phyloP scores from a whole-genome alignment of 345 rosid species.

The Sonneratia caseolaris region DNA sequence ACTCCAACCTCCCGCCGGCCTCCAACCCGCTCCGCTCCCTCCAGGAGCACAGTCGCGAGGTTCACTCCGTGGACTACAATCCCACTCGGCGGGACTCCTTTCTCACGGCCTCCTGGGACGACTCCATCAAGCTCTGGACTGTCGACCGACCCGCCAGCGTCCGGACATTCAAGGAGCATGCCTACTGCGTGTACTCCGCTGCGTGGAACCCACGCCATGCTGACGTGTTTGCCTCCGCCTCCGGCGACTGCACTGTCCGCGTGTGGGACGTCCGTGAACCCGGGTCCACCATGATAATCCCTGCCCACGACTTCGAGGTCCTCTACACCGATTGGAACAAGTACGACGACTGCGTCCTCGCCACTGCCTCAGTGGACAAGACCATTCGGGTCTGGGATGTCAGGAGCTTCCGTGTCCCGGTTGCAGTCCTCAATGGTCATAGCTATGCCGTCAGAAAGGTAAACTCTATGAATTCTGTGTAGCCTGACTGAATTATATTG shows the following conservation, averaged over 20 bases:
- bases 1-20: constrained; percentile 60
- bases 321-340: constrained; percentile 88
- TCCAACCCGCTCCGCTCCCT: constrained; percentile 71
- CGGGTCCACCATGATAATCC: constrained; percentile 82
- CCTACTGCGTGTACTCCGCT: constrained; percentile 76
- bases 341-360: constrained; percentile 73
- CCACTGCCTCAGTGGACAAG: constrained; percentile 75
- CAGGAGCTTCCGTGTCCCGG: constrained; percentile 56
- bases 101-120: constrained; percentile 86
- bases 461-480: not conserved
- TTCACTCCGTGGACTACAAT: constrained; percentile 68
- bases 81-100: constrained; percentile 94
- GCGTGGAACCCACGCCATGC: constrained; percentile 85
- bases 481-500: not conserved
- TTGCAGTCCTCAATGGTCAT: constrained; percentile 69
- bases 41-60: constrained; percentile 91
- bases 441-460: constrained; percentile 70
- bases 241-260: constrained; percentile 74
- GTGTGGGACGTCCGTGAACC: constrained; percentile 93
- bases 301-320: constrained; percentile 77
- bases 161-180: constrained; percentile 83
- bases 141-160: constrained; percentile 75
- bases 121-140: constrained; percentile 83
- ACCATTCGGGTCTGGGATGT: constrained; percentile 80
- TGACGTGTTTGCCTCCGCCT: constrained; percentile 84